phyloP scores from a whole-genome alignment of 139 green algal species.

The Chlamydomonas schloesseri region DNA sequence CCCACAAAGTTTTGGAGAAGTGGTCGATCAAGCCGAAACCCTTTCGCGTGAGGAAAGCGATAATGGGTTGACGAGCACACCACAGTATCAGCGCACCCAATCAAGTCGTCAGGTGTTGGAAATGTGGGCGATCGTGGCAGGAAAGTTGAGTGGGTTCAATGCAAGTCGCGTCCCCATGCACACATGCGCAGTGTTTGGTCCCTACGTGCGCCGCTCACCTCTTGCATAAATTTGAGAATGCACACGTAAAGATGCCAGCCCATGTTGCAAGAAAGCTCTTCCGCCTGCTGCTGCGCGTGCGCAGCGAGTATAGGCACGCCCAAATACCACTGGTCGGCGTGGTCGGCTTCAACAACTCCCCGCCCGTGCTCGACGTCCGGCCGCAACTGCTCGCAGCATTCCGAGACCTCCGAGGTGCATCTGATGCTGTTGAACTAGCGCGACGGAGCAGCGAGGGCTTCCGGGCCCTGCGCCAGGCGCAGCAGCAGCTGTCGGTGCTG shows the following conservation, averaged over 20 bases:
- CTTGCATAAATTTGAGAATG: too few species aligned
- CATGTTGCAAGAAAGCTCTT: constrained; percentile 2
- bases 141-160: too few species aligned
- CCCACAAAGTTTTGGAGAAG: too few species aligned
- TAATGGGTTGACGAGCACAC: too few species aligned
- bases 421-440: neutral
- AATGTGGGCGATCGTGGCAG: too few species aligned
- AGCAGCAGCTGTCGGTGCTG: constrained; percentile 24
- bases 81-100: too few species aligned
- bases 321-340: constrained; percentile 27
- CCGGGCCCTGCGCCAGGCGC: constrained; percentile 7
- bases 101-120: too few species aligned
- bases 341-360: neutral
- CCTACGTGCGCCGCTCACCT: too few species aligned
- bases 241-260: neutral
- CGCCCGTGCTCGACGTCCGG: neutral
- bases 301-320: neutral
- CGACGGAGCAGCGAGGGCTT: constrained; percentile 6
- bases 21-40: too few species aligned
- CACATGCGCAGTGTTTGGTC: too few species aligned
- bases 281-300: neutral
- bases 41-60: too few species aligned
- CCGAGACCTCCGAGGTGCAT: neutral
- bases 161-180: too few species aligned
- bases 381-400: neutral